Evolutionary conservation across 2,329 filamentous ascomycete species (phyloP), one percentile per base, ranked within the genome.

Genomic region (Scytalidium sp.): DNA sequence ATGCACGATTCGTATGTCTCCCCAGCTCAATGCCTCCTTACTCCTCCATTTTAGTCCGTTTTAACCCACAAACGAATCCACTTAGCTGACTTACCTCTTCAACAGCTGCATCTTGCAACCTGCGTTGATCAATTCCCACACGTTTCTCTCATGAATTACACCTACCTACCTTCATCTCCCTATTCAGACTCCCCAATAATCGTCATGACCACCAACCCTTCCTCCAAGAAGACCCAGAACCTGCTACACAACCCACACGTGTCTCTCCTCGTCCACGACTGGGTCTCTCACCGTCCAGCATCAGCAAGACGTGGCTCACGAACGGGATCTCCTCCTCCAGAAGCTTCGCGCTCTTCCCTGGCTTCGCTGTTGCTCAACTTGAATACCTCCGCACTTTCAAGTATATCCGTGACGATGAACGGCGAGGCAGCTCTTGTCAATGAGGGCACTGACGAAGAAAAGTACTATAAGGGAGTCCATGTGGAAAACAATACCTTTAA

Each of bases 101-200:
- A n/a, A n/a, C 48, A 96, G 91, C 90, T 99, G 59, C 94, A 99
- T 70, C 87, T 99, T 47, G 92, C 94, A 60, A 99, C 94, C 50
- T 95, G 88, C 69, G 84, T 84, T 60, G 79, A 87, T 59, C 87
- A 94, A 63, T 77, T 84, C 56, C 94, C 94, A 9, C 90, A 97
- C 68, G 90, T 97, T 58, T 95, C 91, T 32, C 83, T 99, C 57
- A 99, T 99, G 94, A 97, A 96, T 76, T 97, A 97, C 75, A 97
- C 94, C 64, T 97, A 97, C 72, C 87, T 99, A 19, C 87, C 91
- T 36, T 84, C 79, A 5, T 89, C 88, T 15, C 85, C 84, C 36
- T 87, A 84, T 69, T 79, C 81, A 36, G 65, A 78, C 46, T 71
- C 74, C n/a, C 86, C 90, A n/a, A 87, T 91, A 56, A 95, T 97